Percentiles rank a stretch among this genome's conserved stretches.
Evolutionary conservation across 2,329 filamentous ascomycete species (phyloP).

Genomic region (Cercospora nicotianae): DNA sequence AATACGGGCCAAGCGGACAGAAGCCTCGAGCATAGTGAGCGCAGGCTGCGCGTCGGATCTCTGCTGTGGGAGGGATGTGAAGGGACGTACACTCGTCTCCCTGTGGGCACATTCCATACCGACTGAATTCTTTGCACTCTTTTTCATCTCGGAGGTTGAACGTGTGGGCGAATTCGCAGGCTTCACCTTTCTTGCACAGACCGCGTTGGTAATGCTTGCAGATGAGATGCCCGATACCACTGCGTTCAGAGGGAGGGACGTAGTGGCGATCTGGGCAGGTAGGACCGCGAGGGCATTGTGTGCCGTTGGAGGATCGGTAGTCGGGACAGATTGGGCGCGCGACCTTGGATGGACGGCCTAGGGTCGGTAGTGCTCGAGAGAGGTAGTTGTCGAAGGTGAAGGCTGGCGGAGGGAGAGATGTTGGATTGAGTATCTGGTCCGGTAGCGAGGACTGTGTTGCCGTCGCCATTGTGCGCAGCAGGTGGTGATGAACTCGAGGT

Average conservation of each 20-base stretch:
- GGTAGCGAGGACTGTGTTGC: constrained; percentile 26
- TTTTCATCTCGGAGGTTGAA: constrained; percentile 98
- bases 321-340: constrained; percentile 73
- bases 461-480: constrained; percentile 26
- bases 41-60: constrained; percentile 64
- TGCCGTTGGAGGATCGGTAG: constrained; percentile 72
- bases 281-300: constrained; percentile 81
- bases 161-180: constrained; percentile 97
- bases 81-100: constrained; percentile 77
- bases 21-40: constrained; percentile 87
- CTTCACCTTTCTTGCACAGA: constrained; percentile 94
- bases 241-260: constrained; percentile 47
- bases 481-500: constrained; percentile 13
- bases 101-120: constrained; percentile 92
- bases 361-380: constrained; percentile 32
- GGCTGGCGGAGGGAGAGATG: constrained; percentile 29
- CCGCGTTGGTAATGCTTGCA: constrained; percentile 99
- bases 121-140: constrained; percentile 93
- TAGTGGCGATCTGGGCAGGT: constrained; percentile 83
- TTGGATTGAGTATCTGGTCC: constrained; percentile 37
- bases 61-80: constrained; percentile 65
- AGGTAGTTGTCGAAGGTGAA: constrained; percentile 41
- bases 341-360: constrained; percentile 39
- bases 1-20: constrained; percentile 84
- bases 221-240: constrained; percentile 60